These are phyloP conservation scores for Calonectria pseudoturangicola DNA, from an alignment of 2,329 filamentous ascomycete species.

Conservation along the genomic window DNA sequence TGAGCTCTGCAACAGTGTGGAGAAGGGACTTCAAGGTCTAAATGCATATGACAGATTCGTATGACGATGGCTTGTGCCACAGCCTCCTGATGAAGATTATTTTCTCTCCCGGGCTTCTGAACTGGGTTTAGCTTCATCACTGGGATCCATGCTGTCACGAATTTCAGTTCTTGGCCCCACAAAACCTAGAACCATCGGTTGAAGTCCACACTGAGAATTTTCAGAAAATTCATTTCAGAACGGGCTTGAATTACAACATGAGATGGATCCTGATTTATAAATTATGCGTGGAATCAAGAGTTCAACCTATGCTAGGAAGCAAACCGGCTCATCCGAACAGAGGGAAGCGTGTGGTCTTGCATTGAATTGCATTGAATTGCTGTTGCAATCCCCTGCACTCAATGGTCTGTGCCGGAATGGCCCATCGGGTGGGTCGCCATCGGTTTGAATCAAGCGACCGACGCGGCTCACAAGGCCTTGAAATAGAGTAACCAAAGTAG, in stretches of 20 bases:
- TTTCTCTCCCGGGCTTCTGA: slow-evolving; percentile 28
- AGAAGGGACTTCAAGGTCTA: not conserved
- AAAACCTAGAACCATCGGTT: not conserved
- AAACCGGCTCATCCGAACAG: not conserved
- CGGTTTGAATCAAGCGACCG: slow-evolving; percentile 7
- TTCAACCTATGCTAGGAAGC: no score
- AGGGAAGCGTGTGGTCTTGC: not conserved
- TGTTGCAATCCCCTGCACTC: not conserved
- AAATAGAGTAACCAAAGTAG: slow-evolving; percentile 7
- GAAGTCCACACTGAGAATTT: not conserved
- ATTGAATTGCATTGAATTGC: no score
- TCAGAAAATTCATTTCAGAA: not conserved
- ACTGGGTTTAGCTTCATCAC: slow-evolving; percentile 5
- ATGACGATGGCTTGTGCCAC: slow-evolving; percentile 9
- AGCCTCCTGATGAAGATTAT: slow-evolving; percentile 13
- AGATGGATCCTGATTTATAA: no score
- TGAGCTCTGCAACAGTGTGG: not conserved
- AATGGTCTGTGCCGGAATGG: slow-evolving; percentile 6
- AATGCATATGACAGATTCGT: not conserved
- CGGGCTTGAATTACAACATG: no score
- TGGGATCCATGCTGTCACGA: not conserved
- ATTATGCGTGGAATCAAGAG: no score
- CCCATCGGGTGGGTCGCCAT: not conserved
- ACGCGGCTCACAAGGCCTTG: slow-evolving; percentile 1
- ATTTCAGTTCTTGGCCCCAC: slow-evolving; percentile 1